Evolutionary conservation across 768 basidiomycete genomes (phyloP), one percentile per base, ranked within the genome.

Genomic region (Amanita phalloides): DNA sequence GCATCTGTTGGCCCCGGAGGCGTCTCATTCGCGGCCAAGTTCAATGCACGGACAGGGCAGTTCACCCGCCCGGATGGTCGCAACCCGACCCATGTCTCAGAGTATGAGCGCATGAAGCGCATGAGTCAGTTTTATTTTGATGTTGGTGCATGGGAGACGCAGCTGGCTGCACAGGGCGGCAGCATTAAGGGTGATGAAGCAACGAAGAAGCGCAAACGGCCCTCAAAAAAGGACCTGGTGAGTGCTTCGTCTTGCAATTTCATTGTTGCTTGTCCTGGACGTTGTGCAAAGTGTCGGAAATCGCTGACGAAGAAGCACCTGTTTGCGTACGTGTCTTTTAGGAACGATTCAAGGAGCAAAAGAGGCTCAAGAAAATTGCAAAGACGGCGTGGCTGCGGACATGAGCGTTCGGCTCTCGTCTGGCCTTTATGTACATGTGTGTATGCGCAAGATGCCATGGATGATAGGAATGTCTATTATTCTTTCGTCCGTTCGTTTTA

Each of bases 71-170:
- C 71, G 3, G 82, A 86, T 49, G 78, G 76, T 13, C 79, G 89
- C 23, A 81, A 86, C 49, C 88, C 90, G 5, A 67, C 76, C 3
- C 87, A 90, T 60, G 63, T 92, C 48, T 84, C 82, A 14, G 90
- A 91, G 61, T 87, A 79, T 57, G 88, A 90, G 57, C 80, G 89
- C 4, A 82, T 81, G 60, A 81, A 82, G 64, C 77, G 90, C 39
- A 91, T 91, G 89, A 89, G 85, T 71, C 77, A 84, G 61, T 86
- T 88, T 59, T 92, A 89, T 66, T 92, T 92, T 55, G 89, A 92
- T 56, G 82, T 89, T 20, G 74, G 72, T n/a, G 75, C 74, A 44
- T 92, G 89, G 89, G 83, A 90, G 65, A 57, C 76, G 49, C 78
- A 90, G 26, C 72, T 87, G 3, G 86, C 78, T 25, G 64, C 71